phyloP scores from a whole-genome alignment of 2,329 filamentous ascomycete species.

The Fusarium secorum region DNA sequence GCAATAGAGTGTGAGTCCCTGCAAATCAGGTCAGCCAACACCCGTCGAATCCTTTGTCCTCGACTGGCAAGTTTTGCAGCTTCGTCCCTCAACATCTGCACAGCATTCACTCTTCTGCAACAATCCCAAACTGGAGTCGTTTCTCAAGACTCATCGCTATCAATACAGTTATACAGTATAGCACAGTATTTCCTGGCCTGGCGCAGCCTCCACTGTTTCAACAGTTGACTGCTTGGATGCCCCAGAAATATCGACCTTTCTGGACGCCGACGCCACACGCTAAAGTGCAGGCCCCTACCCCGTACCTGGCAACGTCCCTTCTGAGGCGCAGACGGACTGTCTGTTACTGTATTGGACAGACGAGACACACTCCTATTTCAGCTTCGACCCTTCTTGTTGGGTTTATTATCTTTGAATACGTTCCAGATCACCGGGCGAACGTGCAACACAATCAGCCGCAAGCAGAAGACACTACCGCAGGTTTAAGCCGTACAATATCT shows the following conservation, averaged over 20 bases:
- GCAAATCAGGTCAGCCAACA: conserved; percentile 5
- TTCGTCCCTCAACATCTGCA: not conserved
- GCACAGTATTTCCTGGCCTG: conserved; percentile 3
- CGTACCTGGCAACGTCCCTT: conserved; percentile 35
- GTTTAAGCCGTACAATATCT: conserved; percentile 24
- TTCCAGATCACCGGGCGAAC: conserved; percentile 39
- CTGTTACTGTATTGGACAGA: conserved; percentile 9
- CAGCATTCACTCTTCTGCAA: not conserved
- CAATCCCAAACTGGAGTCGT: not conserved
- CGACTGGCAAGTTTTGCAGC: not conserved
- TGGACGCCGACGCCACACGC: conserved; percentile 35
- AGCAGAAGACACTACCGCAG: conserved; percentile 22
- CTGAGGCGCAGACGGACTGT: conserved; percentile 36
- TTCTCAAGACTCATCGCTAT: not conserved
- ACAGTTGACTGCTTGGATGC: conserved; percentile 17
- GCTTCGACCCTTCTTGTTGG: conserved; percentile 30
- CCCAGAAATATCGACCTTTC: conserved; percentile 36
- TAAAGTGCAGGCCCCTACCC: conserved; percentile 25
- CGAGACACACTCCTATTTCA: conserved; percentile 39
- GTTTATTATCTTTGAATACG: conserved; percentile 29
- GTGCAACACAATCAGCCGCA: conserved; percentile 28
- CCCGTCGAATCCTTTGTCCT: not conserved
- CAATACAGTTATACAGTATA: conserved; percentile 1
- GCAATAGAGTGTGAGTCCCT: conserved; percentile 6
- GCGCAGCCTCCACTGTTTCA: conserved; percentile 25